Conservation (phyloP, 208 protist species). For the Giardia muris region DNA sequence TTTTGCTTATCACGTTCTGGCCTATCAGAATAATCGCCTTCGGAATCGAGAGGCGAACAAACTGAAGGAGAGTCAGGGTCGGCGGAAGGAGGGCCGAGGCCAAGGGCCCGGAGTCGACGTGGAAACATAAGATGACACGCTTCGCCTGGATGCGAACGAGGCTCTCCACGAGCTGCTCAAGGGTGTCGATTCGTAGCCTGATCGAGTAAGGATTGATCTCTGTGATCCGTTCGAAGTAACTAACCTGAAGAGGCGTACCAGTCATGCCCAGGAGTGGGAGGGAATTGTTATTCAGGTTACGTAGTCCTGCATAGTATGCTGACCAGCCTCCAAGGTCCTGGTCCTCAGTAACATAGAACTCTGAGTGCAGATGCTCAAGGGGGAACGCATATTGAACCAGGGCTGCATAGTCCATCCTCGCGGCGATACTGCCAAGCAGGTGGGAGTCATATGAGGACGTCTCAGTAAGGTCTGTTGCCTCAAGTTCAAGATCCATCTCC, state of each 20-base stretch:
- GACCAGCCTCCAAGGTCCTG: neutral
- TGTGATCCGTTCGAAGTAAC: neutral
- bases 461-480: neutral
- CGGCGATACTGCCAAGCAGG: neutral
- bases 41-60: constrained; percentile 15
- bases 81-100: neutral
- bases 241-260: neutral
- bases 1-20: neutral
- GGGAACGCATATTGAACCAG: neutral
- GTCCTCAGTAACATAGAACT: neutral
- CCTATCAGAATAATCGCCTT: neutral
- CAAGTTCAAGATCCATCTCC: no score
- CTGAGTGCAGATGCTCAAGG: neutral
- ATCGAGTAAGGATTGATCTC: constrained; percentile 3
- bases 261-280: neutral
- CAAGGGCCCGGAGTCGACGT: neutral
- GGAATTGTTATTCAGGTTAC: neutral
- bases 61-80: neutral
- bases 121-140: neutral
- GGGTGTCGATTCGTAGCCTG: neutral
- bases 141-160: neutral
- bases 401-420: neutral
- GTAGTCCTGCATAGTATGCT: neutral
- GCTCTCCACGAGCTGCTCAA: neutral
- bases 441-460: neutral